Evolutionary conservation across 2,329 filamentous ascomycete genomes (phyloP), one percentile per base, ranked within the genome.

Genomic region (Apiospora arundinis): DNA sequence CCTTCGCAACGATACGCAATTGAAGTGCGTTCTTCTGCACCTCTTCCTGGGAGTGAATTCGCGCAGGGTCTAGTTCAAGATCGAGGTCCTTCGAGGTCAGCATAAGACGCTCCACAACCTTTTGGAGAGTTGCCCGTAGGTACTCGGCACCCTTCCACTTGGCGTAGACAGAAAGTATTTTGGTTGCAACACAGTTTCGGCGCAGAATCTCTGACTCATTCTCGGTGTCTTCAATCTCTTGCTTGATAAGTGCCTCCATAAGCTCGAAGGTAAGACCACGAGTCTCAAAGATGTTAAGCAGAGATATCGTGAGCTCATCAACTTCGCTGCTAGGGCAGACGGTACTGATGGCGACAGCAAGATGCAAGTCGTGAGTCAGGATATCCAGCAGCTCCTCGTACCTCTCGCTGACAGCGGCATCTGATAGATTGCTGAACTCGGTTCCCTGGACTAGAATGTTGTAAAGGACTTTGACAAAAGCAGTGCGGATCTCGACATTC

Each of bases 391-490:
- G 81, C 74, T 91, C 88, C 73, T 92, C 88, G 73, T 93, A 92
- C 77, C 91, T 92, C 77, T 92, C 90, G 74, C 87, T 91, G 18
- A 92, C 89, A 21, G 90, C 90, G 16, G 88, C 87, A 78, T 93
- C 91, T 1, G 90, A 91, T 42, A 93, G 79, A 70, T 90, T 91
- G 76, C 88, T 92, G 77, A 93, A 92, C 77, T 93, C 91, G 0
- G 91, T 92, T 46, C 91, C 91, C 77, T 92, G 91, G n/a, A 91
- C 86, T 21, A 93, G 80, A 69, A 93, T 92, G 77, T 92, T 92
- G 77, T 90, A 92, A 7, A 93, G 83, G 21, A 93, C 91, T 74
- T 90, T 91, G 72, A 93, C 88, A 77, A 93, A 92, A 1, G 91
- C 91, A 6, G 90, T 92, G 69, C 91, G 86, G 71, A 92, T 92